Percentiles rank a stretch among this genome's conserved stretches.
Evolutionary conservation across 768 basidiomycete genomes (phyloP).

Genomic region (Lentinula raphanica): DNA sequence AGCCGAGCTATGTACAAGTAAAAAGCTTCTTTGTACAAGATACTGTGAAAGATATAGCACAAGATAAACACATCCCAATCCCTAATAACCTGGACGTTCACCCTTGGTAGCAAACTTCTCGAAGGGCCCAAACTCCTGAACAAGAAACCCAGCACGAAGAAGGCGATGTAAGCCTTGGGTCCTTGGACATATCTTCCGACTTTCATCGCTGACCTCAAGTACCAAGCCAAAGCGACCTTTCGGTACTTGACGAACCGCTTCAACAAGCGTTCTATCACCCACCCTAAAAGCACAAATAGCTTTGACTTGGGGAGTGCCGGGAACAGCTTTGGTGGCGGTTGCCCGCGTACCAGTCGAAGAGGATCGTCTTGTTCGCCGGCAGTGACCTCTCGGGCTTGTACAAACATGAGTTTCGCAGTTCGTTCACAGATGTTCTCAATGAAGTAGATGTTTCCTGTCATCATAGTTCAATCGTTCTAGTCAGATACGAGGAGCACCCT

Average conservation of each 20-base stretch:
- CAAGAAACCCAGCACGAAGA: slow-evolving; percentile 11
- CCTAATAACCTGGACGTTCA: slow-evolving; percentile 5
- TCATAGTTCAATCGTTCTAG: no score
- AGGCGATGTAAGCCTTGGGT: slow-evolving; percentile 8
- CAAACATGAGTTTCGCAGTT: slow-evolving; percentile 61
- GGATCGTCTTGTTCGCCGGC: slow-evolving; percentile 20
- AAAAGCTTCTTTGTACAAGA: no score
- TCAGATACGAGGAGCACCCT: not conserved
- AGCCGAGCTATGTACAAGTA: no score
- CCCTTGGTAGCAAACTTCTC: not conserved
- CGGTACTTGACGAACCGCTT: slow-evolving; percentile 11
- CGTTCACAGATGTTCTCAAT: slow-evolving; percentile 61
- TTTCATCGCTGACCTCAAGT: slow-evolving; percentile 6
- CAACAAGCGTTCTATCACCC: slow-evolving; percentile 11
- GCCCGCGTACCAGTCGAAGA: slow-evolving; percentile 8
- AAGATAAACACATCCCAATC: not conserved
- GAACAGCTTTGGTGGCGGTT: slow-evolving; percentile 1
- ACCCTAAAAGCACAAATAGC: slow-evolving; percentile 8
- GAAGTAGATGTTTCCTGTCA: slow-evolving; percentile 58
- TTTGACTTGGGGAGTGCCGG: slow-evolving; percentile 8
- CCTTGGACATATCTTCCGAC: slow-evolving; percentile 5
- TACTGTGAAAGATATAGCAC: no score
- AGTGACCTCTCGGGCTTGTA: slow-evolving; percentile 55
- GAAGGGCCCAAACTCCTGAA: slow-evolving; percentile 8
- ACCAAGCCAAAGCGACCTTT: slow-evolving; percentile 4